Evolutionary conservation across 2,329 filamentous ascomycete genomes (phyloP).

Genomic region (Nemania sp.): DNA sequence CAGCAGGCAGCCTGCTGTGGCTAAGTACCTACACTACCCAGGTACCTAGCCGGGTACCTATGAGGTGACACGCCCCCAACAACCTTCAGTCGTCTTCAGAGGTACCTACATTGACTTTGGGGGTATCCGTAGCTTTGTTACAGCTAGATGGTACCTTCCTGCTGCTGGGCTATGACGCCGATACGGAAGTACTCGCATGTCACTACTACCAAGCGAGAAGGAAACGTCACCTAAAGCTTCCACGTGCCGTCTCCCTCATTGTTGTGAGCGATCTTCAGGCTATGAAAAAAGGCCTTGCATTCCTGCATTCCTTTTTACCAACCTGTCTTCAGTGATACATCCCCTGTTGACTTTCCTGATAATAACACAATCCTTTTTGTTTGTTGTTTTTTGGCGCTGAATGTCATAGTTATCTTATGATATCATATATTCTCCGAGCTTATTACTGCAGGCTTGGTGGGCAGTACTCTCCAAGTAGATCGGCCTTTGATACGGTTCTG

Average conservation of each 20-base stretch:
- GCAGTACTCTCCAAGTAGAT: too few relatives aligned
- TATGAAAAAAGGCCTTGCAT: neutral
- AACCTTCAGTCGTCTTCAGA: neutral
- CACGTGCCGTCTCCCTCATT: neutral
- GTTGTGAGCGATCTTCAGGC: neutral
- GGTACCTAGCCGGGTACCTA: neutral
- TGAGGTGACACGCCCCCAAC: slow-evolving; percentile 7
- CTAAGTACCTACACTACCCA: neutral
- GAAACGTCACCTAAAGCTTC: slow-evolving; percentile 1
- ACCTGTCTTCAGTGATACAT: neutral
- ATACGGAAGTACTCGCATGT: neutral
- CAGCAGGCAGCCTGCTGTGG: slow-evolving; percentile 2
- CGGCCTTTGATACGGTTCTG: too few relatives aligned
- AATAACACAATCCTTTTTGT: neutral
- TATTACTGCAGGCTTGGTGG: neutral
- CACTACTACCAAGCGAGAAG: slow-evolving; percentile 1
- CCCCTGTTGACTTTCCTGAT: neutral
- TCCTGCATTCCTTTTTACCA: neutral
- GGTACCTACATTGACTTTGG: neutral
- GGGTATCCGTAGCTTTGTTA: slow-evolving; percentile 4
- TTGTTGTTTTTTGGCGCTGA: neutral
- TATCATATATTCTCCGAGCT: neutral
- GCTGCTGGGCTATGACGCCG: too few relatives aligned
- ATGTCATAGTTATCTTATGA: neutral
- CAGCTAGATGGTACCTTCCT: neutral